Evolutionary conservation across 345 rosid genomes (phyloP), one percentile per base, ranked within the genome.

Genomic region (Pugionium dolabratum): DNA sequence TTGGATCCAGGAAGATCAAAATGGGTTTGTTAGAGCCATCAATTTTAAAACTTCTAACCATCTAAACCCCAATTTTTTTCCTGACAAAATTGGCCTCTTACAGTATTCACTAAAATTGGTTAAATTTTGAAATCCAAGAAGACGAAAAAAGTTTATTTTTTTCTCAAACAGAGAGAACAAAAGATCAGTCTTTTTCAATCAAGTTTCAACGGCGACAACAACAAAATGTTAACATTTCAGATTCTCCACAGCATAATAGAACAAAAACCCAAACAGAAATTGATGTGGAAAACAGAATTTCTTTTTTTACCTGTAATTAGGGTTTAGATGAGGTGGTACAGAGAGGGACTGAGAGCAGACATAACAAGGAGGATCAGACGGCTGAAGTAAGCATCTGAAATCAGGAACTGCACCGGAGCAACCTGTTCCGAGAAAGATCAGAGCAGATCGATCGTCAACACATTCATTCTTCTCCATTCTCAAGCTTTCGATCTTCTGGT

Each of bases 381-480:
- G 97, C 79, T 83, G 80, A 72, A 94, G 84, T 76, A 94, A 80
- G 84, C 99, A 94, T 84, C 81, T 80, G 75, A 82, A 83, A 45
- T 86, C 82, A 35, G 99, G 99, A 67, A 94, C 82, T 67, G 92
- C 91, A 78, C 86, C 79, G 71, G 99, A 94, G 71, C 99, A 94
- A 1, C 99, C 99, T 29, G 97, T 90, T 26, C 99, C 99, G 4
- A 94, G 91, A 56, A 94, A 90, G 60, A 94, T 85, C 68, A 94
- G 75, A 40, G 95, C 88, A 48, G 96, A 83, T 62, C 72, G 70
- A 45, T 72, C 71, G 33, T 56, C 48, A 4, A n/a, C 43, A 27
- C 30, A 56, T 7, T n/a, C 70, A 6, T 71, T 77, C 54, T 26
- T 64, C 30, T n/a, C 54, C 31, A 40, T 54, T 46, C 27, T 72